These are phyloP conservation scores for Ophidiomyces ophidiicola DNA, from an alignment of 2,329 filamentous ascomycete genomes.

Conservation along the genomic window DNA sequence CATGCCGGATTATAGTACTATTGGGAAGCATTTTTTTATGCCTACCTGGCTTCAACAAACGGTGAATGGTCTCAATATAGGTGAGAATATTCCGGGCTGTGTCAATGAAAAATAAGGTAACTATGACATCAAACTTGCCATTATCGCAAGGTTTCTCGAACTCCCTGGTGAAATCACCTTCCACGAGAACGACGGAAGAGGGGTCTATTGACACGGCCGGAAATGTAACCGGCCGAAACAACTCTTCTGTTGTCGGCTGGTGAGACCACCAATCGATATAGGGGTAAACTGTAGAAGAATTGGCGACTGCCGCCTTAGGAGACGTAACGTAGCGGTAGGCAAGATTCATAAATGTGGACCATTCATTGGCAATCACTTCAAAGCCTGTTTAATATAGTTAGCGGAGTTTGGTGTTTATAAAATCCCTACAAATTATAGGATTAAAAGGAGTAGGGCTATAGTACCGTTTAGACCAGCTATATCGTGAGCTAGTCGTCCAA, in stretches of 20 bases:
- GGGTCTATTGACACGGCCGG: conserved; percentile 34
- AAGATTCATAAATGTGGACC: conserved; percentile 47
- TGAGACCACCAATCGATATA: conserved; percentile 48
- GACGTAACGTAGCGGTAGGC: conserved; percentile 41
- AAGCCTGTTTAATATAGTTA: conserved; percentile 27
- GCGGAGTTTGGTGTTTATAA: too few species aligned
- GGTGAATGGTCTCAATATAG: conserved; percentile 45
- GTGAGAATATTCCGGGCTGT: conserved; percentile 45
- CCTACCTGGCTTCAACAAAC: conserved; percentile 27
- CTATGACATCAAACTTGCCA: conserved; percentile 37
- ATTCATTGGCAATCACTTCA: conserved; percentile 46
- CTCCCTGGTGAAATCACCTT: conserved; percentile 45
- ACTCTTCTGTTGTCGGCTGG: conserved; percentile 38
- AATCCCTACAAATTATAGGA: too few species aligned
- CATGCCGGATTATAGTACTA: too few species aligned
- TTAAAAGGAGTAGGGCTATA: neutral
- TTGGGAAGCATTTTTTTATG: neutral
- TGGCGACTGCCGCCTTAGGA: conserved; percentile 6
- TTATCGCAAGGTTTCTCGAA: conserved; percentile 18
- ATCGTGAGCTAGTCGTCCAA: conserved; percentile 44
- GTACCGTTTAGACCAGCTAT: conserved; percentile 34
- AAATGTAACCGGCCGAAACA: conserved; percentile 37
- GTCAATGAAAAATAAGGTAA: conserved; percentile 51
- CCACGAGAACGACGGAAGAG: conserved; percentile 33
- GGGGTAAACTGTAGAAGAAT: conserved; percentile 34